A percentile compares a stretch with the other conserved stretches of the same genome.
phyloP scores from a whole-genome alignment of 2,329 filamentous ascomycete genomes.

The Cladosporium sp. region DNA sequence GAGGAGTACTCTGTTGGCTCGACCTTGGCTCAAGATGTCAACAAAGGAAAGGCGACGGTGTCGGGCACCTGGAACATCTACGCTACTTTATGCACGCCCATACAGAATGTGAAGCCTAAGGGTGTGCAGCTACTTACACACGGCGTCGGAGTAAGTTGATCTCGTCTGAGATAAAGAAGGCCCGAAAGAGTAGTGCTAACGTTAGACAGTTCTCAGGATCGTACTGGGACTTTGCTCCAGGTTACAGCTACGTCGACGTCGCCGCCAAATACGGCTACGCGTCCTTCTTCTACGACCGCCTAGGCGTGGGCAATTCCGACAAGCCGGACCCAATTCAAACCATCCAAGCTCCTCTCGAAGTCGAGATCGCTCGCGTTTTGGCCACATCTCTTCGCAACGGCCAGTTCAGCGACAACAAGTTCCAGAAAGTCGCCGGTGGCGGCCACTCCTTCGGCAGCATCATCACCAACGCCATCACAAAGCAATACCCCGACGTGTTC shows the following conservation, averaged over 20 bases:
- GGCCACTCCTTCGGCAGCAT: conserved; percentile 44
- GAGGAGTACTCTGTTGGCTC: conserved; percentile 21
- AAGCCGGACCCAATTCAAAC: conserved; percentile 42
- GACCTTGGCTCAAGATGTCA: conserved; percentile 20
- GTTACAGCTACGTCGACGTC: conserved; percentile 45
- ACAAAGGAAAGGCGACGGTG: conserved; percentile 20
- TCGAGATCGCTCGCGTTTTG: conserved; percentile 40
- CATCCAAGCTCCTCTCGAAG: conserved; percentile 41
- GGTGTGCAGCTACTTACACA: conserved; percentile 44
- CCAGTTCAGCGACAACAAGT: conserved; percentile 30
- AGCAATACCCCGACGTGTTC: conserved; percentile 36
- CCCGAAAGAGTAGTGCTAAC: neutral
- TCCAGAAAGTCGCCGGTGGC: conserved; percentile 41
- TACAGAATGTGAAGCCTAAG: conserved; percentile 20
- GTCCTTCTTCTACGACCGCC: conserved; percentile 46
- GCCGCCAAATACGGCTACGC: conserved; percentile 41
- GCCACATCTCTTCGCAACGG: conserved; percentile 34
- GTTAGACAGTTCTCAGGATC: neutral
- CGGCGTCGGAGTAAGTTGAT: conserved; percentile 34
- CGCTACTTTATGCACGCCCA: conserved; percentile 30
- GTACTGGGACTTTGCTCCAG: conserved; percentile 42
- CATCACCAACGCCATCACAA: conserved; percentile 37
- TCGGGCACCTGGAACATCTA: conserved; percentile 24
- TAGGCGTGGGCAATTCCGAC: conserved; percentile 41
- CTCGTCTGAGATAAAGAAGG: neutral